Evolutionary conservation across 1,139 yeast species (phyloP).

Genomic region (Yamadazyma sp.): DNA sequence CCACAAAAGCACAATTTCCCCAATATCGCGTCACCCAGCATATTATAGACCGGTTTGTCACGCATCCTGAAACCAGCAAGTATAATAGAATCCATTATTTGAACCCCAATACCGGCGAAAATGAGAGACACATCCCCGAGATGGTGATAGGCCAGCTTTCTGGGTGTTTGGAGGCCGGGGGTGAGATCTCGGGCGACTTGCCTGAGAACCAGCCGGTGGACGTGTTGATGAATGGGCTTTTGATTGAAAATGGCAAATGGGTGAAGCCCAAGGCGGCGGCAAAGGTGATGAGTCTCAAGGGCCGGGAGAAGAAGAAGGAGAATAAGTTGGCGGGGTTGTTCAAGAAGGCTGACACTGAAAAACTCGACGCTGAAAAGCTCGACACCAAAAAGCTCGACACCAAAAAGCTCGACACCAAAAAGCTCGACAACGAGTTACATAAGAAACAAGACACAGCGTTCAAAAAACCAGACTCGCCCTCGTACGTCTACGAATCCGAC

Average conservation of each 20-base stretch:
- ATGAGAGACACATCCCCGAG: constrained; percentile 39
- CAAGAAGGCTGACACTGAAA: neutral
- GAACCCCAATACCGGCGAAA: constrained; percentile 53
- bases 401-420: no score
- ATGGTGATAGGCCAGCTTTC: constrained; percentile 29
- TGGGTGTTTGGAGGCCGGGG: constrained; percentile 28
- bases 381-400: no score
- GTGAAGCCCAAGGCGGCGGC: constrained; percentile 40
- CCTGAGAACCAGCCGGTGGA: constrained; percentile 53
- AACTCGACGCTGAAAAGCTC: no score
- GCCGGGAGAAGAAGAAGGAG: constrained; percentile 4
- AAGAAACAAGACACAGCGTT: no score
- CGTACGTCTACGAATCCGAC: neutral
- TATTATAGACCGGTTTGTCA: constrained; percentile 69
- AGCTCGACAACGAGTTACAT: no score
- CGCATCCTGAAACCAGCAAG: constrained; percentile 43
- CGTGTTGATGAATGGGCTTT: constrained; percentile 64
- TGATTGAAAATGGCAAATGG: constrained; percentile 45
- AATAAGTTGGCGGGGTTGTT: neutral
- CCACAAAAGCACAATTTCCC: constrained; percentile 9
- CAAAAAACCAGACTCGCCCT: no score
- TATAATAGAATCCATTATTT: constrained; percentile 56
- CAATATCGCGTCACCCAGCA: constrained; percentile 49
- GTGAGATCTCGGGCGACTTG: constrained; percentile 53
- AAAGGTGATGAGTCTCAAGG: constrained; percentile 27